A percentile compares a stretch with the other conserved stretches of the same genome.
phyloP scores from a whole-genome alignment of 2,329 filamentous ascomycete genomes.

The Metarhizium humberi region DNA sequence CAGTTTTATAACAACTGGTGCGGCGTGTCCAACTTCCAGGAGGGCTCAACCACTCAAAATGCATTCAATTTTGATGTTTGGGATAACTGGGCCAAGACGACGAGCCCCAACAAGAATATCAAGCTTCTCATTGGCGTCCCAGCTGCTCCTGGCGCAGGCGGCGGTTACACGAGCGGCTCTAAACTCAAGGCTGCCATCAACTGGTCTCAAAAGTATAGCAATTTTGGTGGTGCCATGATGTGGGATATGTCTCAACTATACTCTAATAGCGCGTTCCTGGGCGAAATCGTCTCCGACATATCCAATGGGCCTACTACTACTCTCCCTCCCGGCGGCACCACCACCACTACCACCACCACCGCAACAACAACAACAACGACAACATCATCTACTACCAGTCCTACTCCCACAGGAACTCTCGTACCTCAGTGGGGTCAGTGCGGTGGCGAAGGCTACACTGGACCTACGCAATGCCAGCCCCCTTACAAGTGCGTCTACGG shows the following conservation, averaged over 20 bases:
- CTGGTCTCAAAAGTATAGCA: conserved; percentile 44
- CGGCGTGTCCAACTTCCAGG: conserved; percentile 42
- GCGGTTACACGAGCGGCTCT: conserved; percentile 42
- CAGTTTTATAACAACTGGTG: conserved; percentile 66
- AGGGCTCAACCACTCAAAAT: conserved; percentile 32
- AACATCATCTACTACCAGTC: background rate
- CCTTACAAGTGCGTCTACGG: conserved; percentile 13
- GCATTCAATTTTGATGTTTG: conserved; percentile 55
- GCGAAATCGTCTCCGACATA: conserved; percentile 29
- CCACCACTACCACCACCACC: background rate
- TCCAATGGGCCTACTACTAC: conserved; percentile 3
- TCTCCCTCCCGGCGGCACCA: background rate
- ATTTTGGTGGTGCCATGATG: conserved; percentile 60
- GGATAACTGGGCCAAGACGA: conserved; percentile 53
- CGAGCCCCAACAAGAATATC: conserved; percentile 47
- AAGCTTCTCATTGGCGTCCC: conserved; percentile 55
- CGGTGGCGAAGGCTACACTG: conserved; percentile 13
- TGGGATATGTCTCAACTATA: conserved; percentile 58
- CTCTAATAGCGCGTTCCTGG: conserved; percentile 47
- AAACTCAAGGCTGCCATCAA: conserved; percentile 40
- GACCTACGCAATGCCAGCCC: conserved; percentile 12
- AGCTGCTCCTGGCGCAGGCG: conserved; percentile 42
- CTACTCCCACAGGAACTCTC: conserved; percentile 9
- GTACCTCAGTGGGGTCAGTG: conserved; percentile 16
- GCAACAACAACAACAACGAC: conserved; percentile 3